Conservation (phyloP, 169 alveolate species). For the Plasmodium gonderi region DNA sequence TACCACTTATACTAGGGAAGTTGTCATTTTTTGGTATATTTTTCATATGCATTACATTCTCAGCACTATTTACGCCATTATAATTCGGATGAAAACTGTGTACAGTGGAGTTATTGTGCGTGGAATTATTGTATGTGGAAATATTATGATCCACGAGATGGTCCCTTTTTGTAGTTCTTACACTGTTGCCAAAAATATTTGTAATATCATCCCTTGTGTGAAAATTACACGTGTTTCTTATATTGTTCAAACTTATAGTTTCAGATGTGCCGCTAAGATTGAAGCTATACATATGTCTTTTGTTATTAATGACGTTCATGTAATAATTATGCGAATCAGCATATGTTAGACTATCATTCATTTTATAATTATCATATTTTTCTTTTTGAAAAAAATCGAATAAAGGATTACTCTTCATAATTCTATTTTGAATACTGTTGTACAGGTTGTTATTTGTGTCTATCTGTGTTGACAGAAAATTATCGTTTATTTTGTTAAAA, state of each 20-base stretch:
- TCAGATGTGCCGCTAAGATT: neutral
- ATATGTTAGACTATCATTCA: neutral
- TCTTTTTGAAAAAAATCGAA: neutral
- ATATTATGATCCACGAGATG: neutral
- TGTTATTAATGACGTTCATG: neutral
- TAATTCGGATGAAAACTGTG: neutral
- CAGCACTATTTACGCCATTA: neutral
- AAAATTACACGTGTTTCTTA: neutral
- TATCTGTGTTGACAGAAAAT: neutral
- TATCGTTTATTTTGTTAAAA: slow-evolving; percentile 8
- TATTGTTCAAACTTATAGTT: neutral
- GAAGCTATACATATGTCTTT: neutral
- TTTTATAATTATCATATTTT: neutral
- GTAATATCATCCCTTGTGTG: neutral
- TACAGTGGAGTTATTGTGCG: neutral
- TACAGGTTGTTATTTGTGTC: slow-evolving; percentile 11
- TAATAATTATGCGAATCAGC: neutral
- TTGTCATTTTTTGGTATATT: neutral
- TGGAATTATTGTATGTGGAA: no score
- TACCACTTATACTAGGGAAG: neutral
- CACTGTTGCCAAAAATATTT: neutral
- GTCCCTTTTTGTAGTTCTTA: neutral
- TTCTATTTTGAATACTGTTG: neutral
- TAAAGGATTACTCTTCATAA: neutral
- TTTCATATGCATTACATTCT: neutral